These are phyloP conservation scores for Aspergillus campestris DNA, from an alignment of 495 filamentous ascomycete genomes.

Conservation along the genomic window DNA sequence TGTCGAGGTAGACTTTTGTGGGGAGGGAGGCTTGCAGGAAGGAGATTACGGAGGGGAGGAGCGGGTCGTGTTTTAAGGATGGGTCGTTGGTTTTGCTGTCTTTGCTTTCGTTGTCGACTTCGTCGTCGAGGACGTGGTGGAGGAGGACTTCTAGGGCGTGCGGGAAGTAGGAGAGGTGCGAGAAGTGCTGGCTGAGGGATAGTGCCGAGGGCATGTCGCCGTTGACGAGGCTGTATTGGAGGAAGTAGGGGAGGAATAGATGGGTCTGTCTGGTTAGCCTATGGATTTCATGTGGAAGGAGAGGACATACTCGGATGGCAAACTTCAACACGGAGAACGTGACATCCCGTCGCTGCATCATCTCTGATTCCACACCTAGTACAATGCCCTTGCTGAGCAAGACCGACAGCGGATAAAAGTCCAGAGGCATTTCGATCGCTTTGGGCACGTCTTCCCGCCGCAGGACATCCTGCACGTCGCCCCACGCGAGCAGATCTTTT, in stretches of 20 bases:
- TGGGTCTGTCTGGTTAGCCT: constrained; percentile 51
- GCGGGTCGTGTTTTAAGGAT: constrained; percentile 41
- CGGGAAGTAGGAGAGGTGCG: constrained; percentile 78
- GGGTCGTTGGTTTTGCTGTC: constrained; percentile 39
- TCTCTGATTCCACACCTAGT: constrained; percentile 82
- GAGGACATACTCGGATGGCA: constrained; percentile 58
- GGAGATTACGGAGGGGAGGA: constrained; percentile 78
- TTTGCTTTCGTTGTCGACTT: constrained; percentile 69
- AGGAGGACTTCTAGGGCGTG: constrained; percentile 90
- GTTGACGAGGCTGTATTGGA: constrained; percentile 65
- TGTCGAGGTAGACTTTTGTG: constrained; percentile 69
- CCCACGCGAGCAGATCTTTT: constrained; percentile 70
- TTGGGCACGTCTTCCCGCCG: constrained; percentile 40
- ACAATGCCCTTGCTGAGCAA: constrained; percentile 78
- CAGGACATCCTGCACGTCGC: constrained; percentile 82
- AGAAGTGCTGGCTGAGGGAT: constrained; percentile 71
- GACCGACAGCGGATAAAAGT: constrained; percentile 93
- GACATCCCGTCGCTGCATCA: constrained; percentile 82
- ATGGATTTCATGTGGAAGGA: constrained; percentile 10
- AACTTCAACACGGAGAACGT: constrained; percentile 82
- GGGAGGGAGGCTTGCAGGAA: constrained; percentile 81
- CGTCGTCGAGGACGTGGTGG: constrained; percentile 89
- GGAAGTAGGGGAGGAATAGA: constrained; percentile 80
- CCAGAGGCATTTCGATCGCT: constrained; percentile 48
- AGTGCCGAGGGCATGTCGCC: constrained; percentile 68